Evolutionary conservation across 805 yeast species (phyloP).

Genomic region (Hanseniaspora lindneri): DNA sequence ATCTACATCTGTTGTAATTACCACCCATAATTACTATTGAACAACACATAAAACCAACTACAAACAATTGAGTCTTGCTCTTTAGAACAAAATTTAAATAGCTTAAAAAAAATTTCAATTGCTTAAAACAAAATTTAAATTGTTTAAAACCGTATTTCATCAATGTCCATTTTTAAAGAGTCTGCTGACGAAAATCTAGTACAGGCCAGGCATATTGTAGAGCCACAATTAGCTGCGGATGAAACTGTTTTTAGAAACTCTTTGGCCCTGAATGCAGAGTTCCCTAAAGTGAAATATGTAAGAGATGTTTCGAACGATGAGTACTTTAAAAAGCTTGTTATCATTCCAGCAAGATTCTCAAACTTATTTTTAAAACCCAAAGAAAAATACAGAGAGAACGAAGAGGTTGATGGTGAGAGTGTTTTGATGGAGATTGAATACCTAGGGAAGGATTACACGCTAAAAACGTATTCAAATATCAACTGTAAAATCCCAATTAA

Average conservation of each 20-base stretch:
- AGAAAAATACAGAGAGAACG: conserved; percentile 1
- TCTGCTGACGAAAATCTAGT: conserved; percentile 10
- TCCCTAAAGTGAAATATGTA: background rate
- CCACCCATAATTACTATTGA: too few species aligned
- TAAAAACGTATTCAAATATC: conserved; percentile 5
- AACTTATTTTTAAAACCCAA: background rate
- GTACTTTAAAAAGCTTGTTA: conserved; percentile 3
- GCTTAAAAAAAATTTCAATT: too few species aligned
- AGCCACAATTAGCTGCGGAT: background rate
- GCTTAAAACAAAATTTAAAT: too few species aligned
- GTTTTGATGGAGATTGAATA: background rate
- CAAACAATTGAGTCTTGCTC: too few species aligned
- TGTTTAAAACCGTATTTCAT: background rate
- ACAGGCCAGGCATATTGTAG: conserved; percentile 6
- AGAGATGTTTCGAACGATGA: conserved; percentile 5
- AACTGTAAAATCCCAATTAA: conserved; percentile 5
- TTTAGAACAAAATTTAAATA: too few species aligned
- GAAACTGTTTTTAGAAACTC: background rate
- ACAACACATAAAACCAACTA: too few species aligned
- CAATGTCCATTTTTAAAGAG: conserved; percentile 7
- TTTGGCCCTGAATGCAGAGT: background rate
- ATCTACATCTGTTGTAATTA: too few species aligned
- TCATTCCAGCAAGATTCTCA: conserved; percentile 2
- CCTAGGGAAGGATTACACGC: background rate
- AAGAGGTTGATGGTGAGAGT: background rate